These are phyloP conservation scores for Perkinsus chesapeaki DNA, from an alignment of 169 alveolate genomes.

Conservation along the genomic window DNA sequence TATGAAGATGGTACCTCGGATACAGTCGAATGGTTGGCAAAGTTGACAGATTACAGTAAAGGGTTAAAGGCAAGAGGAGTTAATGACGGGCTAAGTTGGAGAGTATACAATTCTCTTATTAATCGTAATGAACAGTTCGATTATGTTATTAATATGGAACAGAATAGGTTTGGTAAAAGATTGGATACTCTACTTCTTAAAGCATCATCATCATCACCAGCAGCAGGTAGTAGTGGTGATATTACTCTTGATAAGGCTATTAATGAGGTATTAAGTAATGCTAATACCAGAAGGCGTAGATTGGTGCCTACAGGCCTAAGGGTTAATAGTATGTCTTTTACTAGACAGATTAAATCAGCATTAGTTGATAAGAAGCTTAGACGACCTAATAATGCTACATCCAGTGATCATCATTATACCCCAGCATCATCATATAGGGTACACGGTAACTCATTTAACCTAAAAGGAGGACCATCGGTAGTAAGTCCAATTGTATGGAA, in stretches of 20 bases:
- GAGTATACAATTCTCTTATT: not conserved
- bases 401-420: not conserved
- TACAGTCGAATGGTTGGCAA: not conserved
- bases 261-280: not conserved
- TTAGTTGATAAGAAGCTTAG: not conserved
- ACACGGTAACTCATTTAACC: not conserved
- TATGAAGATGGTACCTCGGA: not conserved
- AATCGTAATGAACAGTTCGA: not conserved
- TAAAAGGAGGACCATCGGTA: not conserved
- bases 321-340: not conserved
- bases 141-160: not conserved
- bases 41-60: not conserved
- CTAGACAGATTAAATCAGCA: not conserved
- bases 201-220: not conserved
- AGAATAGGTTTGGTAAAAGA: not conserved
- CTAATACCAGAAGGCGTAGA: not conserved
- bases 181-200: not conserved
- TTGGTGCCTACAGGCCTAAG: not conserved
- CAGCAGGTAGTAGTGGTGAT: too few species aligned
- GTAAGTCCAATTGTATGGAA: not conserved
- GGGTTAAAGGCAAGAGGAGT: not conserved
- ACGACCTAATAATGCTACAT: not conserved
- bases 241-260: not conserved
- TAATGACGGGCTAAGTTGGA: not conserved
- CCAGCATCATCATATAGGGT: not conserved